Evolutionary conservation across 805 yeast genomes (phyloP), one percentile per base, ranked within the genome.

Genomic region (Saccharomycopsis sp.): DNA sequence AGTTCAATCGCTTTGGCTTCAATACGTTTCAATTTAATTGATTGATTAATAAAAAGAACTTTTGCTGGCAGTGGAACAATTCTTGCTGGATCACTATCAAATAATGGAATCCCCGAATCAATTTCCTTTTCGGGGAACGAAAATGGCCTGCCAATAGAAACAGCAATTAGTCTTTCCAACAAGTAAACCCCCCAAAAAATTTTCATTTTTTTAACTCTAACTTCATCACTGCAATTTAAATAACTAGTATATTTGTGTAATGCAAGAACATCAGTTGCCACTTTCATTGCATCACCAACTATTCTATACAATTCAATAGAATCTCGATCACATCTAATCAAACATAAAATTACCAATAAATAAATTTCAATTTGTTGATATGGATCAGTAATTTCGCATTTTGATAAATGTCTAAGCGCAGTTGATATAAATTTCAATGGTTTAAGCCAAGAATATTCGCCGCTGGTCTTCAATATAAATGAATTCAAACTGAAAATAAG

Each of bases 181-280:
- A 76, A 54, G 56, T 78, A 79, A 5, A 73, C 72, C 56, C 81
- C 74, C 85, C 85, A 79, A 62, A 80, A 79, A 14, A 75, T 60
- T 51, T 84, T 66, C 59, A 76, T 58, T 54, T 67, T 70, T 42
- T 66, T 64, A 50, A 70, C 68, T 44, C 58, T 56, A 8, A 51
- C 54, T 27, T 42, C 50, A 51, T 53, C 17, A 52, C 40, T 24
- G 54, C 53, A 55, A 26, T 57, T 57, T 33, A 54, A 45, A 52
- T 71, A 71, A 2, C 68, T 52, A 34, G 53, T 55, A 11, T 61
- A 53, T 50, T 63, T 66, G 53, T 71, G 68, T 27, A 71, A 53
- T 11, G 59, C 56, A 34, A 68, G 46, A 4, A 17, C 32, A 26
- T 52, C 44, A n/a, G 62, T 57, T 53, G 75, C 73, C 9, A 73